Evolutionary conservation across 441 rosid species (phyloP).

Genomic region (Gossypium davidsonii): DNA sequence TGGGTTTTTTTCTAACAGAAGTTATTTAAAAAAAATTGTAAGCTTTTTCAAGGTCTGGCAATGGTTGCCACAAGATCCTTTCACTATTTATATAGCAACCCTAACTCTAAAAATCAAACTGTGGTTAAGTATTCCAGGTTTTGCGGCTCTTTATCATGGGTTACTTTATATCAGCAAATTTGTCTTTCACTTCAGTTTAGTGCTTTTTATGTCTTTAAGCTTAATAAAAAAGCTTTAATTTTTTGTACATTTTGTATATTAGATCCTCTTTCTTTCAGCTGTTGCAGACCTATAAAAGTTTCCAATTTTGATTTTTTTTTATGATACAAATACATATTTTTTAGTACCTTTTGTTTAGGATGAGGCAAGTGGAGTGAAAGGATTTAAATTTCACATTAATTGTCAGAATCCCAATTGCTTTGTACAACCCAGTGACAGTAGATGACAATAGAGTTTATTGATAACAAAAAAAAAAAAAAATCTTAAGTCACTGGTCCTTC

Average conservation of each 20-base stretch:
- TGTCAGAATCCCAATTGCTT: background rate
- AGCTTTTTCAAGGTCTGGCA: background rate
- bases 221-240: background rate
- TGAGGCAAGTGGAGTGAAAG: background rate
- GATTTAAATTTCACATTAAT: background rate
- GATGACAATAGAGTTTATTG: too few relatives aligned
- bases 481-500: too few relatives aligned
- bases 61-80: conserved; percentile 10
- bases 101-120: conserved; percentile 29
- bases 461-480: too few relatives aligned
- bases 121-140: conserved; percentile 41
- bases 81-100: conserved; percentile 9
- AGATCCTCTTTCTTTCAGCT: background rate
- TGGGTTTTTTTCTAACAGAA: background rate
- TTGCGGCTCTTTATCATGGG: conserved; percentile 28
- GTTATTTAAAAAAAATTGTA: background rate
- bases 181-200: conserved; percentile 9
- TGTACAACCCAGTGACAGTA: too few relatives aligned
- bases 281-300: background rate
- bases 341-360: background rate
- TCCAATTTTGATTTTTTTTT: too few relatives aligned
- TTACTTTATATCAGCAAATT: conserved; percentile 53
- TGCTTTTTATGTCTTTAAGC: background rate
- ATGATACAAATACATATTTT: too few relatives aligned
- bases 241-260: background rate